Base-by-base conservation (phyloP, 192 early-diverging fungal genomes). In the Jimgerdemannia flammicorona region DNA sequence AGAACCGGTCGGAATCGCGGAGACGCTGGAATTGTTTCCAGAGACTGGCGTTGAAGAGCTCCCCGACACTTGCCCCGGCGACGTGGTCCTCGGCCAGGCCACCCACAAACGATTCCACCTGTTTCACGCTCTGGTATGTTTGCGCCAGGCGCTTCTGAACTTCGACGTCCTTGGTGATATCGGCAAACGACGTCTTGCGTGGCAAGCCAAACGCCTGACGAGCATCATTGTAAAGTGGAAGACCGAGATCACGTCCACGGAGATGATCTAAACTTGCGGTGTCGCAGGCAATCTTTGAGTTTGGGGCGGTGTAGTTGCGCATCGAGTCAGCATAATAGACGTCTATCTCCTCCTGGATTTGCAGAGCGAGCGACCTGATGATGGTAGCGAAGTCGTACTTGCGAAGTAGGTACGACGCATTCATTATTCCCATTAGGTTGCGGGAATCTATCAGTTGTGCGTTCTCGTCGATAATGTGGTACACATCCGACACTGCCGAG, bases 1-100 rank as follows among this genome's bases (percentile, higher is more conserved):
- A 88, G 66, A 76, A 86, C 40, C 79, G 73, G 70, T 88, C 87
- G 3, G 80, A 81, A 49, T 78, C 88, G 9, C 87, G 70, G n/a
- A 88, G 43, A 4, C 77, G 73, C 3, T 44, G 40, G 70, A 90
- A 88, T 64, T 90, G 84, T 66, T 82, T 17, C 44, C 29, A 29
- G 29, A 29, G 29, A 29, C 29, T 29, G 29, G 29, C 29, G 29
- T 29, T 29, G 29, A 29, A 29, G 29, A 29, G 29, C 29, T 29
- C 29, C 29, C 29, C 29, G 29, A 29, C 29, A 29, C 1, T 29
- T 29, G 29, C 29, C 29, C 29, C 29, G 29, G 29, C 29, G 29
- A 29, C 29, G 29, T 29, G 29, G 29, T 77, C 75, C 70, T 77
- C 75, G 63, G 41, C n/a, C 18, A 67, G 29, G n/a, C 64, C 75